Conservation (phyloP, 768 basidiomycete genomes). For the Termitomyces sp. region DNA sequence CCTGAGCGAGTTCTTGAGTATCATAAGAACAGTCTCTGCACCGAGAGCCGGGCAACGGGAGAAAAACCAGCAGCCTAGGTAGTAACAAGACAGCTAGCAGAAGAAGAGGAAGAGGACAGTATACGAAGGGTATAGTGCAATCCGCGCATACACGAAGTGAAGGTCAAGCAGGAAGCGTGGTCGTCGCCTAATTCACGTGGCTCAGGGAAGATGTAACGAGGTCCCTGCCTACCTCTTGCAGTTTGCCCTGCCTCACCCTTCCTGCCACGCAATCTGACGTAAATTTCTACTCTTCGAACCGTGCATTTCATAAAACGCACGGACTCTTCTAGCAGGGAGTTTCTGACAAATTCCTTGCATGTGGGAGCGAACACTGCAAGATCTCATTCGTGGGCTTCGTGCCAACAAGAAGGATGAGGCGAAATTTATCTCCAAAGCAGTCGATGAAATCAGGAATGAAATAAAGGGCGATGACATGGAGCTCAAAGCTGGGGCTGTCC, state of each 20-base stretch:
- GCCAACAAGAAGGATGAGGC: slow-evolving; percentile 93
- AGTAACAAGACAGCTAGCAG: neutral
- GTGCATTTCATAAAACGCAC: neutral
- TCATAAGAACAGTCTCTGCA: neutral
- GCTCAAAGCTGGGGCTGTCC: slow-evolving; percentile 88
- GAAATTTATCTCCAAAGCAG: slow-evolving; percentile 86
- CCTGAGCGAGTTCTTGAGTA: neutral
- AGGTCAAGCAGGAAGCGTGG: neutral
- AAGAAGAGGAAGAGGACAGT: neutral
- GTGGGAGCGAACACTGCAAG: slow-evolving; percentile 96
- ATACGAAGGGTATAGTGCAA: neutral
- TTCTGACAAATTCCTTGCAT: slow-evolving; percentile 32
- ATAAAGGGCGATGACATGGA: slow-evolving; percentile 94
- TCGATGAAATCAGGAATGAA: slow-evolving; percentile 92
- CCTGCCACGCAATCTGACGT: neutral
- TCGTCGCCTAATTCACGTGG: neutral
- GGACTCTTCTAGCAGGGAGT: neutral
- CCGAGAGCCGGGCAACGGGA: neutral
- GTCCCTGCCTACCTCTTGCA: neutral
- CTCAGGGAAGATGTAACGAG: neutral
- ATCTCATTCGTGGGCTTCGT: slow-evolving; percentile 91
- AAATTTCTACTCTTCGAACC: neutral
- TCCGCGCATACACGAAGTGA: neutral
- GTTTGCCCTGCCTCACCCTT: neutral
- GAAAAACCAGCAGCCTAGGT: neutral